phyloP scores from a whole-genome alignment of 306 rosid species.

The Phaseolus lunatus region DNA sequence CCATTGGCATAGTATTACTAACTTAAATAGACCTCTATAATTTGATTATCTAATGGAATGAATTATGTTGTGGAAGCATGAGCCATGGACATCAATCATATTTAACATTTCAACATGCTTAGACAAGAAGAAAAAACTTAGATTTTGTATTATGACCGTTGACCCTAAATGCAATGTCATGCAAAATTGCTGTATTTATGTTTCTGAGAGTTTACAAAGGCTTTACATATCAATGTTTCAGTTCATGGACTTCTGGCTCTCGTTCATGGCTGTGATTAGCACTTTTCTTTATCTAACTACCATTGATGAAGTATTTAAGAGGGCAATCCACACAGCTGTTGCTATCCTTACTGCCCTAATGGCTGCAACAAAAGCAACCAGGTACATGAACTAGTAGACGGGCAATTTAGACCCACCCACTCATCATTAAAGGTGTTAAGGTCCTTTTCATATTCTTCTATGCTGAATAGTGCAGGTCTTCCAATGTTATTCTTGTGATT shows the following conservation, averaged over 20 bases:
- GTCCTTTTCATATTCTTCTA: not conserved
- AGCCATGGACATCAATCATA: not conserved
- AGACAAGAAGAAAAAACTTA: slow-evolving; percentile 15
- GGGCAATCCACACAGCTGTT: slow-evolving; percentile 79
- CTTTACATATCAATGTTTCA: slow-evolving; percentile 52
- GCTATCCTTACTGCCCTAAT: slow-evolving; percentile 84
- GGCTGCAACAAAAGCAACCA: slow-evolving; percentile 82
- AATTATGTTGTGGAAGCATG: not conserved
- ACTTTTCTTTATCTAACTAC: slow-evolving; percentile 80
- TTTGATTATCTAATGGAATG: slow-evolving; percentile 14
- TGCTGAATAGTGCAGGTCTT: slow-evolving; percentile 43
- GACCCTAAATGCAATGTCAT: not conserved
- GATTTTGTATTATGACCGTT: not conserved
- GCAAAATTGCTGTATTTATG: not conserved
- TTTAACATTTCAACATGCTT: slow-evolving; percentile 14
- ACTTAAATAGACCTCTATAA: slow-evolving; percentile 3
- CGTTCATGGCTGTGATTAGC: slow-evolving; percentile 91
- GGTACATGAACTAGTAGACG: slow-evolving; percentile 49
- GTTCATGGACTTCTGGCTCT: slow-evolving; percentile 96
- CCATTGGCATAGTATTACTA: not conserved
- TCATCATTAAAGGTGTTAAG: not conserved
- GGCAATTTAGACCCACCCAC: not conserved
- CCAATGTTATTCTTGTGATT: slow-evolving; percentile 48
- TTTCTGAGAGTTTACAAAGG: not conserved
- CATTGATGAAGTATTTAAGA: slow-evolving; percentile 67